phyloP scores from a whole-genome alignment of 345 rosid genomes.

The Clarkia xantiana region DNA sequence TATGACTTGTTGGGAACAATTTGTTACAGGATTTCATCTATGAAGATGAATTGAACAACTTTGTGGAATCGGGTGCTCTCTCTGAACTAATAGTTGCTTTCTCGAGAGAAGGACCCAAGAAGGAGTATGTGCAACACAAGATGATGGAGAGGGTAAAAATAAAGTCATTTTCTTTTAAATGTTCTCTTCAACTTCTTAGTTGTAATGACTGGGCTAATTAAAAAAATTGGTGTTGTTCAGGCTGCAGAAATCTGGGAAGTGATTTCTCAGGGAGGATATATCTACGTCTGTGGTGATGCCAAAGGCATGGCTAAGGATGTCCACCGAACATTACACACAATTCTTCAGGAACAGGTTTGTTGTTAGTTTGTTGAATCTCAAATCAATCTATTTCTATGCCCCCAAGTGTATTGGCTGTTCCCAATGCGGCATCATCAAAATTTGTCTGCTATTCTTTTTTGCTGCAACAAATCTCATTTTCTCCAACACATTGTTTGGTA shows the following conservation, averaged over 20 bases:
- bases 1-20: too few relatives aligned
- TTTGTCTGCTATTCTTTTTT: too few relatives aligned
- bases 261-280: conserved; percentile 62
- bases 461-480: too few relatives aligned
- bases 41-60: conserved; percentile 65
- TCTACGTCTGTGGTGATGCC: conserved; percentile 98
- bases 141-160: conserved; percentile 52
- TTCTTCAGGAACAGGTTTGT: conserved; percentile 76
- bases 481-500: too few relatives aligned
- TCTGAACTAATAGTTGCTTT: conserved; percentile 71
- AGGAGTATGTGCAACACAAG: conserved; percentile 94
- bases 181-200: neutral
- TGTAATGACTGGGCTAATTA: neutral
- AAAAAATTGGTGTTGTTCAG: conserved; percentile 17
- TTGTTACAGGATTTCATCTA: conserved; percentile 63
- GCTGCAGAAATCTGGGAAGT: conserved; percentile 73
- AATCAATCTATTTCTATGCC: neutral
- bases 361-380: conserved; percentile 34
- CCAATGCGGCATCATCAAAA: too few relatives aligned
- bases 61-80: conserved; percentile 56
- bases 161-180: conserved; percentile 3
- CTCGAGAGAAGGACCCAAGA: conserved; percentile 91
- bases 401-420: too few relatives aligned
- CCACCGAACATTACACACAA: conserved; percentile 79
- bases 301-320: conserved; percentile 99